Base-by-base conservation (phyloP, 2,329 filamentous ascomycete genomes). In the Fonsecaea multimorphosa region DNA sequence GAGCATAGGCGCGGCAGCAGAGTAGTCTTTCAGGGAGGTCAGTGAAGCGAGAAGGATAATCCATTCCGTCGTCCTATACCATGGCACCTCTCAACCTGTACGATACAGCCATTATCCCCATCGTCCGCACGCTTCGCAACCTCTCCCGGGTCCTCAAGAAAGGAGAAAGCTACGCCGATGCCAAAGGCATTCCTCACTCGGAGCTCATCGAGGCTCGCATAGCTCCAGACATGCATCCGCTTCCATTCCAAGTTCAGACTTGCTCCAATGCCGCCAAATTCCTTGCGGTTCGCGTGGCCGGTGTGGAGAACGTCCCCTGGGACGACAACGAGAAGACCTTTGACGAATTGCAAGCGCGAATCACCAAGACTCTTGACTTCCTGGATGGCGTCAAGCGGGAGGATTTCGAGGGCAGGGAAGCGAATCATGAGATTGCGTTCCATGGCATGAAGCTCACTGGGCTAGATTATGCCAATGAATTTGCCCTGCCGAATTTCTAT, bases 401-500 rank as follows among this genome's bases (percentile, higher is more conserved):
- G 24, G 73, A 71, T 1, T 76, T 86, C 38, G 78, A 82, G 29
- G 80, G 77, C 3, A 78, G 77, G 59, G 82, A 82, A 62, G 73
- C 76, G 0, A 68, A 70, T 2, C 44, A 49, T 19, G 76, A 81
- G 66, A 72, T 84, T 7, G 66, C 75, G 4, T 65, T 84, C 38
- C 73, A 72, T 3, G 76, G 82, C 58, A 56, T 73, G 6, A 78
- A 78, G 63, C 80, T 83, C 14, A 78, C 78, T 1, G 81, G 76
- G 0, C 69, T 77, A 61, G 75, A 78, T 1, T 89, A 86, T 72
- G 72, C 85, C 24, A 72, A 76, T 46, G 76, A 76, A 2, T 86
- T 82, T 74, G 80, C 77, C 3, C 62, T 87, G 51, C 87, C 88
- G 24, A 89, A 90, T 72, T 76, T 89, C 70, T 89, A 82, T 78